A percentile compares a stretch with the other conserved stretches of the same genome.
These are phyloP conservation scores for Silene uniflora DNA, from an alignment of 148 eudicot species.

Conservation along the genomic window DNA sequence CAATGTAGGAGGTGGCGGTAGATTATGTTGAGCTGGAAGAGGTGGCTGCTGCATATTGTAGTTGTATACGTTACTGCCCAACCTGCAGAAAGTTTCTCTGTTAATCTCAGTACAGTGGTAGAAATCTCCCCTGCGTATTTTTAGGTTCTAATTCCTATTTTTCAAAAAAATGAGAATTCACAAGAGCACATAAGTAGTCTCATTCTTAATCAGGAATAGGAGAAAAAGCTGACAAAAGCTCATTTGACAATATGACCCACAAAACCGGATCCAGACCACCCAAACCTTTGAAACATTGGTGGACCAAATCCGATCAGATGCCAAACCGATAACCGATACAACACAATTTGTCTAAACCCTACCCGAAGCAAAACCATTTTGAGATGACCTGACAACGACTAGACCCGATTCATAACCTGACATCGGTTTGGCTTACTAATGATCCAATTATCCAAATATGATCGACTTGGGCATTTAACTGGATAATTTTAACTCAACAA, in stretches of 20 bases:
- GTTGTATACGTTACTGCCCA: conserved; percentile 47
- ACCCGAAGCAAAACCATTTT: neutral
- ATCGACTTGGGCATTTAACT: neutral
- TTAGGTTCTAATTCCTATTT: neutral
- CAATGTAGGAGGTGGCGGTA: conserved; percentile 83
- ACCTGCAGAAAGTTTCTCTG: conserved; percentile 36
- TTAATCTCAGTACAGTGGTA: neutral
- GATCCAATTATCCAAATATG: neutral
- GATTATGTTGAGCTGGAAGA: conserved; percentile 81
- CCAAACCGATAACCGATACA: neutral
- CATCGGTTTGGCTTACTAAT: neutral
- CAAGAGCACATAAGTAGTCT: neutral
- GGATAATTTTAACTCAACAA: too few species aligned
- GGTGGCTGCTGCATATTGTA: conserved; percentile 67
- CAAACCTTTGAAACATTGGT: neutral
- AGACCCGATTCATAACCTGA: neutral
- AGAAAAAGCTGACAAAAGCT: neutral
- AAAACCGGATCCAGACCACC: neutral
- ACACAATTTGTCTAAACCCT: neutral
- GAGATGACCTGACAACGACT: too few species aligned
- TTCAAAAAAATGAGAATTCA: neutral
- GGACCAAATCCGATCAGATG: neutral
- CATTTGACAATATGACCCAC: neutral
- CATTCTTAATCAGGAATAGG: neutral
- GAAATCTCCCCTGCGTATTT: neutral